A percentile compares a stretch with the other conserved stretches of the same genome.
Evolutionary conservation across 2,329 filamentous ascomycete species (phyloP).

Genomic region (Colletotrichum salicis): DNA sequence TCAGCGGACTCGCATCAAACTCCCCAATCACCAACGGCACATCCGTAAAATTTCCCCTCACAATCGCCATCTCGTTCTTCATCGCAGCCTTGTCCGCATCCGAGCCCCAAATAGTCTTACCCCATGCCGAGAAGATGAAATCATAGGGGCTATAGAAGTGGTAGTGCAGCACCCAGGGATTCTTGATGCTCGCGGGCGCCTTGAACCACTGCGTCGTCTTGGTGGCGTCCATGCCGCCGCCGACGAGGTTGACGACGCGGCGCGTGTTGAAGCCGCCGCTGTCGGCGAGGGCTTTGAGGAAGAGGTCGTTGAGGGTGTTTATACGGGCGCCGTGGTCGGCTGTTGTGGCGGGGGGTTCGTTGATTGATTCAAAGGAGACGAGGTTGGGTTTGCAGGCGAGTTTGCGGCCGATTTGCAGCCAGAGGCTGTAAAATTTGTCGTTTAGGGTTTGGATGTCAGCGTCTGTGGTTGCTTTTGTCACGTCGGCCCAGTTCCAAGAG

Average conservation of each 20-base stretch:
- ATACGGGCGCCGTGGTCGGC: conserved; percentile 60
- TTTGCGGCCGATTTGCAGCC: conserved; percentile 66
- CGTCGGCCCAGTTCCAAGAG: conserved; percentile 67
- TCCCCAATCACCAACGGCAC: conserved; percentile 68
- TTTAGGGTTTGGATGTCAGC: conserved; percentile 64
- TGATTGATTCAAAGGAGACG: conserved; percentile 69
- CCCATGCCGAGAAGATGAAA: conserved; percentile 62
- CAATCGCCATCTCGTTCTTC: conserved; percentile 58
- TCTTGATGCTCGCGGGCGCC: conserved; percentile 57
- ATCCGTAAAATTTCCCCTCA: conserved; percentile 65
- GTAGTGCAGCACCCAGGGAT: conserved; percentile 70
- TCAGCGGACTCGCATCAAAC: conserved; percentile 61
- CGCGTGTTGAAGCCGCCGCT: conserved; percentile 65
- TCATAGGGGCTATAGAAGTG: conserved; percentile 70
- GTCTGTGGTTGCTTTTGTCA: conserved; percentile 48
- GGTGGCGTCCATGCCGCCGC: conserved; percentile 56
- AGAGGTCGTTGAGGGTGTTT: conserved; percentile 67
- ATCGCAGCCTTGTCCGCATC: conserved; percentile 62
- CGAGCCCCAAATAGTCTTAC: conserved; percentile 69
- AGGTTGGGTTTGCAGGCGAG: conserved; percentile 64
- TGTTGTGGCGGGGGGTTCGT: conserved; percentile 66
- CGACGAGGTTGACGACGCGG: conserved; percentile 66
- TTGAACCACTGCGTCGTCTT: conserved; percentile 67
- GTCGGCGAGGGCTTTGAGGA: conserved; percentile 62
- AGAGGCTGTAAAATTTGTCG: conserved; percentile 65